phyloP scores from a whole-genome alignment of 2,329 filamentous ascomycete species.

The Pseudogymnoascus sp. region DNA sequence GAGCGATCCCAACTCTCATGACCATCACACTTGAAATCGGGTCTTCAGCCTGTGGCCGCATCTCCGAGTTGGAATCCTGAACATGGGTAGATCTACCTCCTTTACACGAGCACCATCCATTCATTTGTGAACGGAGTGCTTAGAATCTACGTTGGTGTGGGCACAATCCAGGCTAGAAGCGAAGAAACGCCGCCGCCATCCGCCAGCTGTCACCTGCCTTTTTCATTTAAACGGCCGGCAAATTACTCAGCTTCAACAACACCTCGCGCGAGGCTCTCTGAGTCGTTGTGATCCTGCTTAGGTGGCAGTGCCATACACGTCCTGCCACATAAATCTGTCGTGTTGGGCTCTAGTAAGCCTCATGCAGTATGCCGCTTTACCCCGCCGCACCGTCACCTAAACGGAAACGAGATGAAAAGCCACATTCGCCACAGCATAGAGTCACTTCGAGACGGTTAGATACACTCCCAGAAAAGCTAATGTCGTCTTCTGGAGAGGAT shows the following conservation, averaged over 20 bases:
- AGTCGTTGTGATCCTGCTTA: neutral
- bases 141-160: neutral
- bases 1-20: neutral
- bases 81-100: neutral
- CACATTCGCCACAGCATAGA: neutral
- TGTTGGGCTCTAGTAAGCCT: neutral
- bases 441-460: neutral
- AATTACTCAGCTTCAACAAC: constrained; percentile 2
- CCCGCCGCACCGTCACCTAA: constrained; percentile 6
- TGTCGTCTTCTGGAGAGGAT: neutral
- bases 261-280: neutral
- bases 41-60: neutral
- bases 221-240: constrained; percentile 2
- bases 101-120: neutral
- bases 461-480: neutral
- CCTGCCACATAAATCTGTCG: neutral
- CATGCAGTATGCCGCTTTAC: constrained; percentile 4
- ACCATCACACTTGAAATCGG: neutral
- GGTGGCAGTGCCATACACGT: neutral
- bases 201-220: neutral
- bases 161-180: neutral
- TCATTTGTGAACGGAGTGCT: neutral
- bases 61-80: neutral
- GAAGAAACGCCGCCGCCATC: neutral
- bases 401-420: constrained; percentile 7